Base-by-base conservation (phyloP, 495 filamentous ascomycete genomes). In the Viridothelium virens region DNA sequence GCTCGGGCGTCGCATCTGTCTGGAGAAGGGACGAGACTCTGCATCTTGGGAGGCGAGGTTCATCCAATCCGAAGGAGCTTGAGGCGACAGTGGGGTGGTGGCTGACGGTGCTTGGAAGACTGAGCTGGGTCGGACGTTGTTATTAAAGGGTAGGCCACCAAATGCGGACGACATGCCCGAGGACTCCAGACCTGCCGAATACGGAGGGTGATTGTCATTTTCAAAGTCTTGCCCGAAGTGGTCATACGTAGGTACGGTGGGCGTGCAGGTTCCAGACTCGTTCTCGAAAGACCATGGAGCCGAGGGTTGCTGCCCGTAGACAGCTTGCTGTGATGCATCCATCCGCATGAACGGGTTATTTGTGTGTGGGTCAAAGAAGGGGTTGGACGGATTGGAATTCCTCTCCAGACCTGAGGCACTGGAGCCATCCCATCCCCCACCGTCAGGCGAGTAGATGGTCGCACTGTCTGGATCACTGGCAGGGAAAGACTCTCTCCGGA, bases 1-100 rank as follows among this genome's bases (percentile, higher is more conserved):
- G 74, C 87, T 93, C 72, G 81, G 79, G 47, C 83, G 82, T 61
- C 85, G 81, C 76, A 86, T 85, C 71, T 90, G 85, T 79, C 89
- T 93, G 4, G 86, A 80, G 76, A 89, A 81, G 0, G 86, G 83
- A 61, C 82, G 82, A 18, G 79, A 75, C 64, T 89, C 86, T 38
- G 84, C 77, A 66, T 84, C 72, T 61, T 74, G 73, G 67, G 72
- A 67, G 46, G 72, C 71, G 65, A 78, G 62, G 25, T 69, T 70
- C 75, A 86, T 85, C 85, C 85, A 88, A 64, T 85, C 85, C 68
- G 85, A 80, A 76, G 79, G 82, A 64, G 80, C 83, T 74, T 86
- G 84, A 61, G 86, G 85, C 47, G 85, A 87, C 77, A 84, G 80
- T 59, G 82, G 74, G 44, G 70, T 82, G 53, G 82, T 81, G 36